Evolutionary conservation across 176 grass and related monocot species (phyloP), one percentile per base, ranked within the genome.

Genomic region (Ananas comosus): DNA sequence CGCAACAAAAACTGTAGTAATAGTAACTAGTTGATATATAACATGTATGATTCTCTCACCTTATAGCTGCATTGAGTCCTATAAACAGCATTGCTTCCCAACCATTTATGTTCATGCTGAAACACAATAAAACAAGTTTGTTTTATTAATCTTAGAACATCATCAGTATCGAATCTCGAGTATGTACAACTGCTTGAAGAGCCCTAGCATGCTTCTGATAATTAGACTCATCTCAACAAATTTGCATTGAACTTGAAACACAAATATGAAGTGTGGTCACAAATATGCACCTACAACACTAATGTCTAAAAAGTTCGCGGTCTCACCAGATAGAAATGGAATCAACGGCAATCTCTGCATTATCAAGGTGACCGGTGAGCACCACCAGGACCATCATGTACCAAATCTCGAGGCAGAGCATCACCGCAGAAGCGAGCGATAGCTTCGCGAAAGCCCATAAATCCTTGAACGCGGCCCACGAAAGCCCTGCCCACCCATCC

Each of bases 321-420:
- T 5, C 78, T 72, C 7, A 91, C 85, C 74, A 80, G 56, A 91
- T 91, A 21, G 91, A 86, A 28, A 88, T 66, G 12, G 88, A 82
- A 48, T 72, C 85, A 54, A 96, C 67, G 72, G 80, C 80, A 50
- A 82, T 66, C 72, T 91, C 78, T 13, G 88, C 81, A 70, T 91
- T 80, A 57, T 65, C 87, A 21, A 96, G 63, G 48, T 71, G 74
- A 47, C 91, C 91, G 1, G 87, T 87, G 4, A 96, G 76, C 82
- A 96, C 82, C 23, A 96, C 76, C 17, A 96, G 73, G 13, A 76
- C 85, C 19, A 80, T 88, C 10, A 64, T 87, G 63, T 88, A 96
- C 88, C 88, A 91, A 73, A 89, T 71, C 80, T 93, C 86, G 10
- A 93, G 58, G 79, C 90, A 88, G 23, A 96, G 68, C 92, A 96